Percentiles rank a stretch among this genome's conserved stretches.
phyloP scores from a whole-genome alignment of 2,329 filamentous ascomycete genomes.

The Pestalotiopsis sp. region DNA sequence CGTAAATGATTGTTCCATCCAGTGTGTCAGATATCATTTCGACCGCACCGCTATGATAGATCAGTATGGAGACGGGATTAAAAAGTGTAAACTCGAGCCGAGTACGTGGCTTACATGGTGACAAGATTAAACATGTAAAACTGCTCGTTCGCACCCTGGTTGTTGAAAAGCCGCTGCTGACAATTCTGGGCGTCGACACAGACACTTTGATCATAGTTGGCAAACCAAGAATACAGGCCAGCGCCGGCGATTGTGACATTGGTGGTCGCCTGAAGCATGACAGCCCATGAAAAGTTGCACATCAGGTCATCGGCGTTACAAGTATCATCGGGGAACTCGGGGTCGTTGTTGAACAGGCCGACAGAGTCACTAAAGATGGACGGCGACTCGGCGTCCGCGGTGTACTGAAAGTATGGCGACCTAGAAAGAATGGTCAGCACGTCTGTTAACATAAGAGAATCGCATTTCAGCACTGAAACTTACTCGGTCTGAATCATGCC shows the following conservation, averaged over 20 bases:
- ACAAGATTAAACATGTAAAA: neutral
- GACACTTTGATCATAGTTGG: slow-evolving; percentile 2
- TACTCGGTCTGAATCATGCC: slow-evolving; percentile 69
- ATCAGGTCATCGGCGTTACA: neutral
- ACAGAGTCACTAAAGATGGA: neutral
- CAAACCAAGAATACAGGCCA: slow-evolving; percentile 8
- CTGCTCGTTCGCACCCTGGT: neutral
- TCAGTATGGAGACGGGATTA: neutral
- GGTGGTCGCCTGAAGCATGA: neutral
- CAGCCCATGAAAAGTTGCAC: slow-evolving; percentile 1
- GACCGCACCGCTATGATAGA: neutral
- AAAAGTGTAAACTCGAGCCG: neutral
- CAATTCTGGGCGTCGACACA: neutral
- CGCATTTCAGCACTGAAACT: neutral
- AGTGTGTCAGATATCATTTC: neutral
- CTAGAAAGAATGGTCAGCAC: neutral
- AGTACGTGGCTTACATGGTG: neutral
- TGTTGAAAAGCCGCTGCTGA: slow-evolving; percentile 8
- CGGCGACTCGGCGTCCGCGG: slow-evolving; percentile 42
- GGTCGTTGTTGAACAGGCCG: slow-evolving; percentile 2
- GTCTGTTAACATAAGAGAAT: neutral
- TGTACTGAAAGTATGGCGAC: slow-evolving; percentile 60
- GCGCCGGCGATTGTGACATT: slow-evolving; percentile 3
- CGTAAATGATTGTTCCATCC: neutral
- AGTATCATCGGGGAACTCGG: neutral